Evolutionary conservation across 495 filamentous ascomycete species (phyloP).

Genomic region (Aspergillus coremiiformis): DNA sequence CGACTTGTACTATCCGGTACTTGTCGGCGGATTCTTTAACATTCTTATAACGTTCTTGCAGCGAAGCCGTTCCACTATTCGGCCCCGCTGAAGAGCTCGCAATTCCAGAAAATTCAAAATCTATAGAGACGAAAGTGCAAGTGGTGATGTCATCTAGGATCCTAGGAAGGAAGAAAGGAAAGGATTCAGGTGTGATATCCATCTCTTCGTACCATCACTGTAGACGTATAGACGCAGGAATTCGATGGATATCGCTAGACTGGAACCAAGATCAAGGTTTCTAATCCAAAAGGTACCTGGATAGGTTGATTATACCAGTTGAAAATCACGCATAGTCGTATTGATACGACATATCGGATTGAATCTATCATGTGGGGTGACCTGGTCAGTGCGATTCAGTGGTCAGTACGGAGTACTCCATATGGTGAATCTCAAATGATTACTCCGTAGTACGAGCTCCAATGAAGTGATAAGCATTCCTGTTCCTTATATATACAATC

Average conservation of each 20-base stretch:
- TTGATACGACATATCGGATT: neutral
- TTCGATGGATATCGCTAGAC: neutral
- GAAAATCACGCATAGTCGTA: neutral
- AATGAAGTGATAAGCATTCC: neutral
- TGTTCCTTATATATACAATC: neutral
- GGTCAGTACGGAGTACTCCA: no score
- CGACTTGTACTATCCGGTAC: conserved; percentile 70
- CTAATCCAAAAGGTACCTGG: neutral
- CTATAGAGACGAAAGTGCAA: conserved; percentile 61
- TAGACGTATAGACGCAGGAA: neutral
- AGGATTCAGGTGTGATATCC: conserved; percentile 54
- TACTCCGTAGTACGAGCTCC: no score
- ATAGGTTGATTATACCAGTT: neutral
- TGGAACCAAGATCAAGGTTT: neutral
- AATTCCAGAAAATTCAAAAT: conserved; percentile 74
- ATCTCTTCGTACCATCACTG: conserved; percentile 32
- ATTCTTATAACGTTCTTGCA: conserved; percentile 62
- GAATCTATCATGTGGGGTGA: neutral
- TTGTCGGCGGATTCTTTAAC: conserved; percentile 57
- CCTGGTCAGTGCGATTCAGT: no score
- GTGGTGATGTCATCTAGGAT: conserved; percentile 52
- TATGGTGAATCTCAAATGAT: neutral
- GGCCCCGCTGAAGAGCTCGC: conserved; percentile 21
- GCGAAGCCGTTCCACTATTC: conserved; percentile 25
- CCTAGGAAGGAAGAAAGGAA: conserved; percentile 46